Conservation (phyloP, 1,284 basidiomycete species). For the Lentinula novae-zelandiae region DNA sequence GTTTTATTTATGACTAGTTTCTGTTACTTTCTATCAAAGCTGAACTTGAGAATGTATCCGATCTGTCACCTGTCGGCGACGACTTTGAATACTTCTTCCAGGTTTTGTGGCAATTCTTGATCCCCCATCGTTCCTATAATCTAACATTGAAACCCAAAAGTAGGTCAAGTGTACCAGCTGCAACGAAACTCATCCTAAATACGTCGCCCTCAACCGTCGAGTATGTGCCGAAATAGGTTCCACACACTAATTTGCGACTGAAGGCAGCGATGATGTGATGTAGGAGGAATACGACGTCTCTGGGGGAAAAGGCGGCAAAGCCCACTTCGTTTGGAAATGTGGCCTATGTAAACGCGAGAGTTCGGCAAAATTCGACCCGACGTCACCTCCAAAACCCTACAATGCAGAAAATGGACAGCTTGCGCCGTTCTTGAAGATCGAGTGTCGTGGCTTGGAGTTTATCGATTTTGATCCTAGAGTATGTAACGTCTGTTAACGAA, state of each 20-base stretch:
- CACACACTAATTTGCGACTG: neutral
- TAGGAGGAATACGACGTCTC: conserved; percentile 66
- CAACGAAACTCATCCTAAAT: conserved; percentile 67
- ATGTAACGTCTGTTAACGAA: neutral
- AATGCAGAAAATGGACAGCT: conserved; percentile 56
- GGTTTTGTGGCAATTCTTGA: conserved; percentile 31
- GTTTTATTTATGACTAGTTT: conserved; percentile 22
- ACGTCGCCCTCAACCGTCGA: conserved; percentile 62
- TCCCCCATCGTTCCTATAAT: neutral
- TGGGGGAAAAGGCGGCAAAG: conserved; percentile 60
- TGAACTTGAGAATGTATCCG: conserved; percentile 73
- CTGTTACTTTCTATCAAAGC: conserved; percentile 71
- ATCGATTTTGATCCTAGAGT: conserved; percentile 66
- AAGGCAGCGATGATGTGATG: neutral
- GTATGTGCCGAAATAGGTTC: conserved; percentile 33
- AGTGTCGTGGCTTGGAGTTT: conserved; percentile 79
- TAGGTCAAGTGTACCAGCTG: conserved; percentile 81
- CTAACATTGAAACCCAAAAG: neutral
- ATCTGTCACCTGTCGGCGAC: conserved; percentile 55
- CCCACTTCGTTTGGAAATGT: conserved; percentile 79
- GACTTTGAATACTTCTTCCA: conserved; percentile 79
- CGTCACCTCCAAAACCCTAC: conserved; percentile 52
- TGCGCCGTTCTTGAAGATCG: conserved; percentile 59
- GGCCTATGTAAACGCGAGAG: conserved; percentile 73
- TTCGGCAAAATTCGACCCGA: conserved; percentile 71